phyloP scores from a whole-genome alignment of 176 grass and related monocot genomes.

The Rhynchospora pubera region DNA sequence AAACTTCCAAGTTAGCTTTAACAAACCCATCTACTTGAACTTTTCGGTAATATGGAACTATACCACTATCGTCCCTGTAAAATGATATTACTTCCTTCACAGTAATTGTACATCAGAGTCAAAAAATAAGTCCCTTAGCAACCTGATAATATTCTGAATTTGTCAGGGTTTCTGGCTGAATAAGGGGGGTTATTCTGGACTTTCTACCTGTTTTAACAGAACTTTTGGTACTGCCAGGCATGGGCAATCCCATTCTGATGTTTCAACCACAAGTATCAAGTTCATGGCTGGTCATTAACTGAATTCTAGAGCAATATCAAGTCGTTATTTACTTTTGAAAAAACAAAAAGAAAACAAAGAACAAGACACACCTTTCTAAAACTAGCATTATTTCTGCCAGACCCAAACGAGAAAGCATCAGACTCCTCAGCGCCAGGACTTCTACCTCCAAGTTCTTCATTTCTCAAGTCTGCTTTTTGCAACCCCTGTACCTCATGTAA shows the following conservation, averaged over 20 bases:
- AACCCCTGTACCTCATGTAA: slow-evolving; percentile 27
- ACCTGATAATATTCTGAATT: background rate
- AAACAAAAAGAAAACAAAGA: slow-evolving; percentile 6
- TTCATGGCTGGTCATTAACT: background rate
- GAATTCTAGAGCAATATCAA: background rate
- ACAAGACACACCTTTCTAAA: slow-evolving; percentile 44
- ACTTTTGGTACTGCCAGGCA: background rate
- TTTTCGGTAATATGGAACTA: background rate
- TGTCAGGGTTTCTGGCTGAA: background rate
- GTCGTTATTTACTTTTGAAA: background rate
- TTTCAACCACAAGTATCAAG: background rate
- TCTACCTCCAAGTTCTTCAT: slow-evolving; percentile 38
- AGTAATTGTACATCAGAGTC: slow-evolving; percentile 7
- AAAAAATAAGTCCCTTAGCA: background rate
- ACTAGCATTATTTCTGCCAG: slow-evolving; percentile 50
- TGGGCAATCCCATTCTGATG: background rate
- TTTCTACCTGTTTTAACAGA: background rate
- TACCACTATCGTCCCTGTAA: background rate
- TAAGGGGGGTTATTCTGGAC: background rate
- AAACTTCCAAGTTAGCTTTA: slow-evolving; percentile 19
- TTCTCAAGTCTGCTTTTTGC: slow-evolving; percentile 28
- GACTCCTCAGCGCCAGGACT: slow-evolving; percentile 45
- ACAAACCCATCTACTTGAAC: background rate
- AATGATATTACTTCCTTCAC: background rate
- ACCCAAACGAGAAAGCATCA: slow-evolving; percentile 70